These are phyloP conservation scores for Penicillium vulpinum DNA, from an alignment of 2,329 filamentous ascomycete genomes.

Conservation along the genomic window DNA sequence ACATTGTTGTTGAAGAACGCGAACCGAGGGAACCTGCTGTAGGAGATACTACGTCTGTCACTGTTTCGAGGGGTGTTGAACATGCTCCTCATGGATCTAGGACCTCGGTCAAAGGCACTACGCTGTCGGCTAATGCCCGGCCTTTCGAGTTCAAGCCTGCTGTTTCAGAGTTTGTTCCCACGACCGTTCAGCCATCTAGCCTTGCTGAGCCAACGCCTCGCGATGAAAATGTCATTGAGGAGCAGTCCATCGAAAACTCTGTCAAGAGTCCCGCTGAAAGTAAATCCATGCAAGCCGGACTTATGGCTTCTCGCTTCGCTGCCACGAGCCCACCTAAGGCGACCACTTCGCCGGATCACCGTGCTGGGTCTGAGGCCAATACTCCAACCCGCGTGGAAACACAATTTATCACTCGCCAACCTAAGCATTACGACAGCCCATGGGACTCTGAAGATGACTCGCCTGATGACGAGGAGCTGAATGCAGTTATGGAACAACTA, in stretches of 20 bases:
- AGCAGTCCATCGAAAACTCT: conserved; percentile 12
- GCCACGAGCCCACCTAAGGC: conserved; percentile 28
- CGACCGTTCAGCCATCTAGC: conserved; percentile 14
- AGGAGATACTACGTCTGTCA: conserved; percentile 5
- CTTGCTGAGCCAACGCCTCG: conserved; percentile 12
- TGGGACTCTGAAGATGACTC: conserved; percentile 34
- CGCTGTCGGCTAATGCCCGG: conserved; percentile 69
- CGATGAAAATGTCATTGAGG: conserved; percentile 16
- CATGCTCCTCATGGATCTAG: conserved; percentile 25
- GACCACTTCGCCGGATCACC: conserved; percentile 8
- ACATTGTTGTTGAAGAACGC: conserved; percentile 14
- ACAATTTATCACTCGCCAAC: neutral
- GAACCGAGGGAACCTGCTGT: conserved; percentile 12
- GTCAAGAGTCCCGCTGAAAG: conserved; percentile 5
- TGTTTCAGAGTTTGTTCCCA: conserved; percentile 32
- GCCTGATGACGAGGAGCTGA: conserved; percentile 68
- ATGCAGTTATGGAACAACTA: conserved; percentile 86
- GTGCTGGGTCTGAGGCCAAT: conserved; percentile 6
- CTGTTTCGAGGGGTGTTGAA: conserved; percentile 6
- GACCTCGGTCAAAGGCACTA: conserved; percentile 46
- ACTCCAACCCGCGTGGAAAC: neutral
- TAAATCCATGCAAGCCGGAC: conserved; percentile 21
- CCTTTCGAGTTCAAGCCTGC: conserved; percentile 60
- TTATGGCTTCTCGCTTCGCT: conserved; percentile 41
- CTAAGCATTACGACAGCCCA: conserved; percentile 8